Evolutionary conservation across 129 eudicot genomes (phyloP).

Genomic region (Flaveria ramosissima): DNA sequence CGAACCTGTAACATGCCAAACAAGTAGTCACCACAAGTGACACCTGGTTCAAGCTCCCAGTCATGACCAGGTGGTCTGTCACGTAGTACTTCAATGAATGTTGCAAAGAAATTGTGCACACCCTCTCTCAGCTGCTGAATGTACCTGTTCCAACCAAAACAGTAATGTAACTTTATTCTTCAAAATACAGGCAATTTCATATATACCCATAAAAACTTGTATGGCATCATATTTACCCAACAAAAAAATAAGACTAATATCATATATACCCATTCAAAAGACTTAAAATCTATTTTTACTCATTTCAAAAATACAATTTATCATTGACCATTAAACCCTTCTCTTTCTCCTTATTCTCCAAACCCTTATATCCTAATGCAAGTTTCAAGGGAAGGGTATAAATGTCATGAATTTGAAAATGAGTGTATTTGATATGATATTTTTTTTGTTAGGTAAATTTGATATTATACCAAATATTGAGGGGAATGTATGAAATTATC

Average conservation of each 20-base stretch:
- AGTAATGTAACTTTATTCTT: background rate
- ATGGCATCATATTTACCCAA: background rate
- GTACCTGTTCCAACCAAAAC: slow-evolving; percentile 50
- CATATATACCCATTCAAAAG: background rate
- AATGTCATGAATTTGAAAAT: background rate
- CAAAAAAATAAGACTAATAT: background rate
- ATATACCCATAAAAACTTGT: background rate
- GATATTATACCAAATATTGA: background rate
- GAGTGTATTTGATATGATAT: background rate
- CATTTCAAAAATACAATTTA: too few species aligned
- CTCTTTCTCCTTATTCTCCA: background rate
- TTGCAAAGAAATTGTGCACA: slow-evolving; percentile 94
- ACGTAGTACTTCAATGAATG: slow-evolving; percentile 92
- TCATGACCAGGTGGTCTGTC: slow-evolving; percentile 99
- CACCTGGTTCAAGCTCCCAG: slow-evolving; percentile 99
- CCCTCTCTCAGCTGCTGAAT: slow-evolving; percentile 99
- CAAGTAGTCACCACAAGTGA: slow-evolving; percentile 96
- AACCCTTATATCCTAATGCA: background rate
- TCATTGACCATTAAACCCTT: background rate
- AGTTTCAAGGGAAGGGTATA: background rate
- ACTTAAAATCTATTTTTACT: too few species aligned
- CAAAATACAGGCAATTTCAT: background rate
- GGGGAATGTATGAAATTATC: background rate
- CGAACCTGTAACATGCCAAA: slow-evolving; percentile 93
- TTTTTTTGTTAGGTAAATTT: background rate